A percentile compares a stretch with the other conserved stretches of the same genome.
Conservation (phyloP, 2,329 filamentous ascomycete species). For the Colletotrichum caudatum region DNA sequence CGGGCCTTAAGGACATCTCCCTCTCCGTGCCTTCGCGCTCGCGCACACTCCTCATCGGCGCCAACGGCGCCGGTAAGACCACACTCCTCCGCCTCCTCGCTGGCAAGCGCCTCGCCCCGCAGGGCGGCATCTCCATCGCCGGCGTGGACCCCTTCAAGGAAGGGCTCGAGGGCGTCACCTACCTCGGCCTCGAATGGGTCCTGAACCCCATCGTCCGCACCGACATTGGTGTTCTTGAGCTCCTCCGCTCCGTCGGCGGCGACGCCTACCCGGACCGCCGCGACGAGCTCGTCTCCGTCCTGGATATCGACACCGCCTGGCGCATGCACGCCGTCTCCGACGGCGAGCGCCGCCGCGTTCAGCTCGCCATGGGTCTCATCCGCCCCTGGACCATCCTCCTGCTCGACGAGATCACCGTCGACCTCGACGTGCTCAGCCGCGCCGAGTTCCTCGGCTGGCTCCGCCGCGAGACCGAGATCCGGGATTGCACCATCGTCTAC, state of each 20-base stretch:
- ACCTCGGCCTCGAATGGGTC: constrained; percentile 98
- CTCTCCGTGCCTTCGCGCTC: constrained; percentile 84
- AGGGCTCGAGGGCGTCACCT: constrained; percentile 92
- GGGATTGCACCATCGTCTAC: constrained; percentile 93
- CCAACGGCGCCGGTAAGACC: constrained; percentile 97
- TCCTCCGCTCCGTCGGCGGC: constrained; percentile 88
- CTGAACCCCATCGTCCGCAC: constrained; percentile 95
- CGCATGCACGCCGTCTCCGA: constrained; percentile 96
- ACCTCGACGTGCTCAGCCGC: constrained; percentile 88
- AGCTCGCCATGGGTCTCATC: constrained; percentile 94
- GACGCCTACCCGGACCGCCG: constrained; percentile 83
- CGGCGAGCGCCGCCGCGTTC: constrained; percentile 90
- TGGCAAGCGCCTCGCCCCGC: constrained; percentile 91
- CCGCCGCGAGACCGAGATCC: constrained; percentile 84
- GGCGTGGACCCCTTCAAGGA: constrained; percentile 93
- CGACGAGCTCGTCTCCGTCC: constrained; percentile 86
- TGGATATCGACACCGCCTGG: constrained; percentile 94
- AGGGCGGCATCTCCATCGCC: constrained; percentile 78
- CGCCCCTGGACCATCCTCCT: constrained; percentile 92
- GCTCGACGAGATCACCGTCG: constrained; percentile 96
- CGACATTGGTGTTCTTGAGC: constrained; percentile 90
- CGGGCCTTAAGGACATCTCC: constrained; percentile 79
- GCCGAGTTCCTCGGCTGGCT: constrained; percentile 89
- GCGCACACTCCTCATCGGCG: constrained; percentile 91
- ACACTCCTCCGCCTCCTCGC: constrained; percentile 94